Percentiles rank a stretch among this genome's conserved stretches.
Evolutionary conservation across 1,284 basidiomycete genomes (phyloP).

Genomic region (Termitomyces sp.): DNA sequence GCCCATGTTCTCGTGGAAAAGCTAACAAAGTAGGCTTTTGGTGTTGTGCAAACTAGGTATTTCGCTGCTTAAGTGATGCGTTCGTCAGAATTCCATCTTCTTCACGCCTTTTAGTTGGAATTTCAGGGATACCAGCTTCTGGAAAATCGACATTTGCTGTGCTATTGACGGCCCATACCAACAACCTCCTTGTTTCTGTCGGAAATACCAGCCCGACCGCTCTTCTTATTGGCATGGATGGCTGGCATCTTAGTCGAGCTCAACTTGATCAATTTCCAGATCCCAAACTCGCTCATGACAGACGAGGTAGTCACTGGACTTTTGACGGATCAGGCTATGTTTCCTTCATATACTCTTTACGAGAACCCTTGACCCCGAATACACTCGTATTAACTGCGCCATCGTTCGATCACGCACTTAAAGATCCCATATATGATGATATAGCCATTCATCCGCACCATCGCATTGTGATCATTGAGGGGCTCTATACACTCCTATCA

Average conservation of each 20-base stretch:
- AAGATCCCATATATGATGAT: constrained; percentile 55
- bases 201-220: constrained; percentile 25
- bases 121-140: constrained; percentile 77
- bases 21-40: constrained; percentile 30
- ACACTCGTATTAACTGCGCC: constrained; percentile 51
- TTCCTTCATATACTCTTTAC: constrained; percentile 53
- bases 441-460: constrained; percentile 57
- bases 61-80: neutral
- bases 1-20: constrained; percentile 29
- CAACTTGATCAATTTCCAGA: constrained; percentile 67
- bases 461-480: constrained; percentile 79
- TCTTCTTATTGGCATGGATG: constrained; percentile 73
- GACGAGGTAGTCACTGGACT: constrained; percentile 69
- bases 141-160: constrained; percentile 76
- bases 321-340: constrained; percentile 65
- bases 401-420: constrained; percentile 71
- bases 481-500: constrained; percentile 75
- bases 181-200: constrained; percentile 28
- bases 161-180: constrained; percentile 47
- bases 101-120: constrained; percentile 66
- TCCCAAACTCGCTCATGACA: constrained; percentile 65
- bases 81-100: constrained; percentile 37
- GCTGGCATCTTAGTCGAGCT: constrained; percentile 76
- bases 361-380: constrained; percentile 28
- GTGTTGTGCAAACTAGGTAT: neutral